Conservation (phyloP, 805 yeast genomes). For the Ogataea glucozyma region DNA sequence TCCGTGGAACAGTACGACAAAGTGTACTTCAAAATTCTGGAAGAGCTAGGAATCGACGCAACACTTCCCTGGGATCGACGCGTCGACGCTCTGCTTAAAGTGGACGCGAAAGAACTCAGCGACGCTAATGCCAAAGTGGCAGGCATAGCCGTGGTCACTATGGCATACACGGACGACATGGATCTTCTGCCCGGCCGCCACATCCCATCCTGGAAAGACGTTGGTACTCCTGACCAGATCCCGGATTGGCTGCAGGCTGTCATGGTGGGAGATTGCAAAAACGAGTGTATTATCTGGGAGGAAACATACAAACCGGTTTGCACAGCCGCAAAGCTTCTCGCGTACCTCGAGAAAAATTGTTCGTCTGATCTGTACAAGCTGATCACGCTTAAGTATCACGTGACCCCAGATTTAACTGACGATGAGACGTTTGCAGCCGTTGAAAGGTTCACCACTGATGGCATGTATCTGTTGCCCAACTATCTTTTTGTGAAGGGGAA, state of each 20-base stretch:
- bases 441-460: slow-evolving; percentile 9
- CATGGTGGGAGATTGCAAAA: slow-evolving; percentile 14
- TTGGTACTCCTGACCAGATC: slow-evolving; percentile 7
- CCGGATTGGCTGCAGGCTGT: slow-evolving; percentile 13
- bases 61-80: slow-evolving; percentile 8
- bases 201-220: slow-evolving; percentile 17
- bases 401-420: neutral
- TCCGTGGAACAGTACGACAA: slow-evolving; percentile 17
- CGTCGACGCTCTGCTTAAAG: slow-evolving; percentile 6
- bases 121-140: slow-evolving; percentile 12
- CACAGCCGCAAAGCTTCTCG: slow-evolving; percentile 1
- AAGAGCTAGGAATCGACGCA: slow-evolving; percentile 15
- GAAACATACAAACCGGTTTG: slow-evolving; percentile 9
- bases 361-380: slow-evolving; percentile 7
- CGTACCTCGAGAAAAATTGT: slow-evolving; percentile 2
- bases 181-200: slow-evolving; percentile 5
- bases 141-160: slow-evolving; percentile 14
- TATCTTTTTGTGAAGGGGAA: slow-evolving; percentile 6
- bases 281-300: slow-evolving; percentile 16
- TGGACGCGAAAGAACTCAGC: slow-evolving; percentile 10
- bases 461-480: slow-evolving; percentile 9
- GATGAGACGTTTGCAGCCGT: slow-evolving; percentile 3
- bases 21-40: slow-evolving; percentile 16
- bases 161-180: slow-evolving; percentile 12
- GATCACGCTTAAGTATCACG: slow-evolving; percentile 3